Evolutionary conservation across 495 filamentous ascomycete species (phyloP).

Genomic region (Talaromyces liani): DNA sequence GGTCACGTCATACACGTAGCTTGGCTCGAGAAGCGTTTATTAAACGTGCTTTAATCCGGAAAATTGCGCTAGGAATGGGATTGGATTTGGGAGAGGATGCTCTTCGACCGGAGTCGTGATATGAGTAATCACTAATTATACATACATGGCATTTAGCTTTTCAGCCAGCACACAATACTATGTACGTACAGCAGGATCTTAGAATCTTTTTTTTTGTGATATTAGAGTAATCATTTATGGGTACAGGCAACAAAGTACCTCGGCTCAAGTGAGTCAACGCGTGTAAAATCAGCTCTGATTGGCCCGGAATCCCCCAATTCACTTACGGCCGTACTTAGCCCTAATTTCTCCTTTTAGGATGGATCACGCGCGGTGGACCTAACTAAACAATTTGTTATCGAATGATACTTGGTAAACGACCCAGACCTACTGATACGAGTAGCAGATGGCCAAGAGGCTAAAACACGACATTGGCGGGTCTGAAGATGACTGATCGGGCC

Average conservation of each 20-base stretch:
- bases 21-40: constrained; percentile 84
- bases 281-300: not conserved
- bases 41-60: constrained; percentile 81
- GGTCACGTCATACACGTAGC: constrained; percentile 73
- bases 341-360: not conserved
- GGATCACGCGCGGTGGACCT: not conserved
- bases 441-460: not conserved
- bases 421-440: not conserved
- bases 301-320: not conserved
- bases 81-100: constrained; percentile 29
- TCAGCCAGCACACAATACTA: not conserved
- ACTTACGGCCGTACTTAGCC: not conserved
- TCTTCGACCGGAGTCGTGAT: not conserved
- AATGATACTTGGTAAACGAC: not conserved
- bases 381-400: not conserved
- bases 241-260: not conserved
- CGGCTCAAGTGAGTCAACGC: not conserved
- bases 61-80: constrained; percentile 84
- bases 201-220: not conserved
- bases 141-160: not conserved
- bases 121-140: not conserved
- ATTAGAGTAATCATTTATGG: not conserved
- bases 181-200: not conserved
- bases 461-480: not conserved
- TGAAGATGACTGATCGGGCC: not conserved